Conservation (phyloP, 257 asterid species). For the Solanum sitiens region DNA sequence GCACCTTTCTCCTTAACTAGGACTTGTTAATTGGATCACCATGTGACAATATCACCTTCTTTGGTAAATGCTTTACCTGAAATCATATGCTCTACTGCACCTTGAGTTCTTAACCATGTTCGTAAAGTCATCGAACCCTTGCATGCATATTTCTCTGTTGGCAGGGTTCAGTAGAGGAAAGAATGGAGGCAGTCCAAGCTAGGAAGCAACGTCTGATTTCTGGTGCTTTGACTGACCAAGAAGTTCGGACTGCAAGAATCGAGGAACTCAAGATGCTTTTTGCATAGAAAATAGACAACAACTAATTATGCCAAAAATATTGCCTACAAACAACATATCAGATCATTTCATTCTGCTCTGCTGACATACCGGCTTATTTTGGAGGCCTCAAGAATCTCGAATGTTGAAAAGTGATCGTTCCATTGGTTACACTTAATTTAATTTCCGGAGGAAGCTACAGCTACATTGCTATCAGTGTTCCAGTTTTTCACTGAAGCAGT, state of each 20-base stretch:
- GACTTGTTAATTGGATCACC: background rate
- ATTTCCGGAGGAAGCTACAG: background rate
- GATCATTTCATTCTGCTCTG: background rate
- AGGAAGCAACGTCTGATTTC: slow-evolving; percentile 87
- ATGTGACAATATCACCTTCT: background rate
- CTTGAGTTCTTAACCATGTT: background rate
- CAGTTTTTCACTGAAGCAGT: background rate
- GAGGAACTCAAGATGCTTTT: slow-evolving; percentile 96
- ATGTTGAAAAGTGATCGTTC: background rate
- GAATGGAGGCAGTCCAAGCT: slow-evolving; percentile 97
- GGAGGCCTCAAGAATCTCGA: background rate
- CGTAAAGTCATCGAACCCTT: background rate
- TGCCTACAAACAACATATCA: background rate
- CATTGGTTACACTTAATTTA: background rate
- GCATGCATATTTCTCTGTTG: background rate
- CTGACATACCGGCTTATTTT: background rate
- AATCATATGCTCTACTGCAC: background rate
- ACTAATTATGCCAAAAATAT: background rate
- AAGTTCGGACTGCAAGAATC: slow-evolving; percentile 85
- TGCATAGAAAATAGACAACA: slow-evolving; percentile 26
- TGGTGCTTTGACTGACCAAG: slow-evolving; percentile 94
- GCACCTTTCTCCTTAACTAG: background rate
- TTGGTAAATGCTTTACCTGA: background rate
- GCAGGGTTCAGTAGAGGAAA: slow-evolving; percentile 92
- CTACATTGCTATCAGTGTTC: background rate